These are phyloP conservation scores for Paramecium octaurelia DNA, from an alignment of 73 alveolate species.

Conservation along the genomic window DNA sequence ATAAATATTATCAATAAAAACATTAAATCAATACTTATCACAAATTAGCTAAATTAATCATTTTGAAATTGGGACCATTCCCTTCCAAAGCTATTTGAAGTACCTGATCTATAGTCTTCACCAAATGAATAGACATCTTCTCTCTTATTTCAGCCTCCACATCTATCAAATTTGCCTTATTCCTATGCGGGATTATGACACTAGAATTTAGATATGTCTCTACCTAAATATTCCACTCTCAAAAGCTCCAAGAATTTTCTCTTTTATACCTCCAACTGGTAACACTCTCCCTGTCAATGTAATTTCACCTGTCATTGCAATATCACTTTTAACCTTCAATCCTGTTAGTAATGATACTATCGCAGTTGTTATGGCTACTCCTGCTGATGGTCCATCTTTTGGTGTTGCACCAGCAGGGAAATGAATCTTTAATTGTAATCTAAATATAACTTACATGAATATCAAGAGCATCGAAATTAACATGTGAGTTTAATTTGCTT, in stretches of 20 bases:
- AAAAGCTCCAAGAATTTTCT: constrained; percentile 87
- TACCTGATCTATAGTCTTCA: constrained; percentile 36
- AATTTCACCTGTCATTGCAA: constrained; percentile 94
- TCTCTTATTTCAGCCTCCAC: constrained; percentile 38
- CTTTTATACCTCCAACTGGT: constrained; percentile 92
- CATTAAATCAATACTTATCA: neutral
- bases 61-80: constrained; percentile 18
- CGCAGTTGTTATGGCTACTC: constrained; percentile 91
- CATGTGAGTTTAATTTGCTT: constrained; percentile 17
- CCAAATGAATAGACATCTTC: neutral
- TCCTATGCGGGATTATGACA: constrained; percentile 41
- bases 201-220: constrained; percentile 3
- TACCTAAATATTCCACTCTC: constrained; percentile 76
- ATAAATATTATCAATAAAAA: neutral
- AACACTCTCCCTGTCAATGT: constrained; percentile 81
- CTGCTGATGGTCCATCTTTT: constrained; percentile 95
- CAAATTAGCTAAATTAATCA: neutral
- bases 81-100: constrained; percentile 48
- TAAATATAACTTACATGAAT: constrained; percentile 56
- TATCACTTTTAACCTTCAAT: constrained; percentile 74
- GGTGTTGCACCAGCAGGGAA: constrained; percentile 97
- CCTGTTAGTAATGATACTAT: constrained; percentile 76
- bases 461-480: constrained; percentile 74
- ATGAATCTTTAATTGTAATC: constrained; percentile 58
- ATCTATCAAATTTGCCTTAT: constrained; percentile 27